These are phyloP conservation scores for Inonotus obliquus DNA, from an alignment of 1,284 basidiomycete genomes.

Conservation along the genomic window DNA sequence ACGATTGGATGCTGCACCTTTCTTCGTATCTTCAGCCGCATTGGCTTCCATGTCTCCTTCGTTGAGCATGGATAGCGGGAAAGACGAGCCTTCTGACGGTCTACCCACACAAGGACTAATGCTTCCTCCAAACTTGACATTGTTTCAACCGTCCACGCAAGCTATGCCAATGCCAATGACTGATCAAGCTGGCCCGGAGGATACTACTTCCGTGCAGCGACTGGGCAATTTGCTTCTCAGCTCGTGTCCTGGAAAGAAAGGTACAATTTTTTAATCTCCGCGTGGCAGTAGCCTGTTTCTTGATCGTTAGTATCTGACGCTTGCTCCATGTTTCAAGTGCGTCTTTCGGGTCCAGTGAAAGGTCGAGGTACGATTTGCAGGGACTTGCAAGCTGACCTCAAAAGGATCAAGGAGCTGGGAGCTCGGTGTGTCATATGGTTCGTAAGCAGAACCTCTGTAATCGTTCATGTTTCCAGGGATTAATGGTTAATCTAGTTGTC, in stretches of 20 bases:
- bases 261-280: constrained; percentile 32
- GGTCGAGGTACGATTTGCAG: constrained; percentile 84
- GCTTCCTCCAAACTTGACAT: constrained; percentile 4
- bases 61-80: neutral
- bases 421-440: constrained; percentile 84
- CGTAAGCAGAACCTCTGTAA: constrained; percentile 20
- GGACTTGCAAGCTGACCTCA: constrained; percentile 74
- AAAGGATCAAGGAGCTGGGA: constrained; percentile 71
- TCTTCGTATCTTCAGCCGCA: neutral
- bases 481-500: constrained; percentile 49
- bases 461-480: neutral
- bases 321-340: constrained; percentile 43
- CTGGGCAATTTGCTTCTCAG: constrained; percentile 90
- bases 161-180: neutral
- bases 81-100: neutral
- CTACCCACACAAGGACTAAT: neutral
- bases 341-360: constrained; percentile 76
- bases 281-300: neutral
- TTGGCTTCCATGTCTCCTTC: neutral
- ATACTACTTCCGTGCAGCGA: constrained; percentile 21
- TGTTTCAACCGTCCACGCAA: neutral
- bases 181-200: neutral
- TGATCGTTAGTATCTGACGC: constrained; percentile 2
- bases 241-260: constrained; percentile 95
- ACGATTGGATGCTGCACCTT: neutral